Base-by-base conservation (phyloP, 257 asterid genomes). In the Plantago elongata region DNA sequence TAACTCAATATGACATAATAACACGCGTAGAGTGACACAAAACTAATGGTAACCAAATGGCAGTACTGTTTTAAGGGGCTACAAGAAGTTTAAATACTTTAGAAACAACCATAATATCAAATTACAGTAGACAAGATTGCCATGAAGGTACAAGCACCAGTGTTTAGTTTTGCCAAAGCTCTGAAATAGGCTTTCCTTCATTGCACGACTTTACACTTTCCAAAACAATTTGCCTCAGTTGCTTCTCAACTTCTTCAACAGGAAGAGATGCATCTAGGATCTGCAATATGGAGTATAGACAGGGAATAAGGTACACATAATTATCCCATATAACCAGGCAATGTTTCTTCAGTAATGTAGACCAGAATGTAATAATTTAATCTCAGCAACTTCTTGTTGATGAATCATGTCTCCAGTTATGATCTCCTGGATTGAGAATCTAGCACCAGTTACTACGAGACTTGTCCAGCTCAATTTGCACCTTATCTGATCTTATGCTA, bases 211-310 rank as follows among this genome's bases (percentile, higher is more conserved):
- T 22, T 51, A 91, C 60, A 56, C 89, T 83, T 22, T 86, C 88
- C 68, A 69, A 34, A 14, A 73, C 94, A 1, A 40, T 56, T 56
- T 83, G 79, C 51, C 71, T 75, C 56, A 88, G 72, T 69, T 73
- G 78, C 46, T 82, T 78, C 83, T 82, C 92, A 37, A 91, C 78
- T 22, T 86, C 95, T 75, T 81, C 95, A 13, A 92, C 52, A 10
- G 95, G 72, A 66, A 79, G 86, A 46, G 84, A 73, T 49, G 93
- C 97, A 71, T 92, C 97, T 48, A 88, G 54, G 13, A 78, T 71
- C 98, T 92, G 70, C 77, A 75, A 70, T 10, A 7, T 29, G 58
- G 15, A 58, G 18, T n/a, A 56, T 45, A 34, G 8, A 34, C 40
- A 7, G 5, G 16, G 48, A 60, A 66, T 9, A 22, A 49, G 13